Evolutionary conservation across 768 basidiomycete species (phyloP).

Genomic region (Lactifluus piperatus): DNA sequence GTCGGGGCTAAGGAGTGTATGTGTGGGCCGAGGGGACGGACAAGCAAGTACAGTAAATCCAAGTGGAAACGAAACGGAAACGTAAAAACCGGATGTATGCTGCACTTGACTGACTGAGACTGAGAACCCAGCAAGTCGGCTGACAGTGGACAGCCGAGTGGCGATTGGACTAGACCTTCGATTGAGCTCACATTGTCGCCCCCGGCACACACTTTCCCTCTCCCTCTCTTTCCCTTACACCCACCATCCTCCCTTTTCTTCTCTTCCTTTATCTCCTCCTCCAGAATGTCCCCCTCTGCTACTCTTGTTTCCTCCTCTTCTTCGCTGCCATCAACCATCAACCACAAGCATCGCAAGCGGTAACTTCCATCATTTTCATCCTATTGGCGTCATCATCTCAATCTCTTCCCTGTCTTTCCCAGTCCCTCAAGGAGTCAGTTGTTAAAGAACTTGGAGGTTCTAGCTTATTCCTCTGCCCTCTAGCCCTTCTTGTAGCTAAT

Average conservation of each 20-base stretch:
- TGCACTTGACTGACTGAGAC: background rate
- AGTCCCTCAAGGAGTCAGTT: conserved; percentile 28
- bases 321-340: background rate
- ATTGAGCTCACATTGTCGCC: conserved; percentile 15
- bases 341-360: conserved; percentile 16
- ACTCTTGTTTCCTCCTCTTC: background rate
- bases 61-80: background rate
- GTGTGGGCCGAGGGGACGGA: no score
- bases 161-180: conserved; percentile 18
- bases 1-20: no score
- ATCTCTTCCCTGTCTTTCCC: conserved; percentile 16
- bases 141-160: conserved; percentile 17
- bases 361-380: conserved; percentile 8
- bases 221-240: conserved; percentile 10
- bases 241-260: conserved; percentile 14
- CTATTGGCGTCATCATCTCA: conserved; percentile 8
- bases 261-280: background rate
- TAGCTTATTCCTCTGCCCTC: background rate
- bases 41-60: no score
- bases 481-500: conserved; percentile 17
- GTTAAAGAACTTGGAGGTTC: conserved; percentile 34
- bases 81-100: conserved; percentile 2
- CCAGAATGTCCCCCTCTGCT: conserved; percentile 3
- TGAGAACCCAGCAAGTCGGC: conserved; percentile 13
- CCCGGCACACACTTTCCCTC: background rate